A percentile compares a stretch with the other conserved stretches of the same genome.
Evolutionary conservation across 2,329 filamentous ascomycete species (phyloP).

Genomic region (Hypoxylon sp.): DNA sequence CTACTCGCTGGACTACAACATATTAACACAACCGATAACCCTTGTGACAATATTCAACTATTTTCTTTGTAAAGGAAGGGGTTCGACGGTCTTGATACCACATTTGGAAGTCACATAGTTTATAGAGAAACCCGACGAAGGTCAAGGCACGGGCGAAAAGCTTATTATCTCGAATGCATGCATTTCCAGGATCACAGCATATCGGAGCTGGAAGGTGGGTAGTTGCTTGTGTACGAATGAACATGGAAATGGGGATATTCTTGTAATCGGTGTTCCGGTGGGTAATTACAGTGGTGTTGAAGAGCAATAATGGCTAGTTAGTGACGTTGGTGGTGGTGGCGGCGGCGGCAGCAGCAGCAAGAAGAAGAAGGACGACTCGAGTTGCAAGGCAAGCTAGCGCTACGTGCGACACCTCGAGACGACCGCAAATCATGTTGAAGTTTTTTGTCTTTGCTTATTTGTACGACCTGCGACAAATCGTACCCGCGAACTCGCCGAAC

Average conservation of each 20-base stretch:
- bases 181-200: conserved; percentile 60
- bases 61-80: conserved; percentile 54
- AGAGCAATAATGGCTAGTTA: conserved; percentile 40
- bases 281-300: conserved; percentile 46
- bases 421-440: conserved; percentile 45
- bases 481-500: conserved; percentile 45
- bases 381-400: conserved; percentile 35
- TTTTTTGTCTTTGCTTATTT: conserved; percentile 46
- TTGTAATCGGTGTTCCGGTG: conserved; percentile 52
- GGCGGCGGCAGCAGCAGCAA: conserved; percentile 14
- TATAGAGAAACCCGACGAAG: conserved; percentile 56
- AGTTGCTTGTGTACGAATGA: conserved; percentile 54
- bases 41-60: conserved; percentile 53
- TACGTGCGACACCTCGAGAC: conserved; percentile 38
- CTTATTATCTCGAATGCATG: conserved; percentile 58
- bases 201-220: conserved; percentile 51
- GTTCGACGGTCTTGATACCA: conserved; percentile 54
- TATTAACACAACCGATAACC: conserved; percentile 34
- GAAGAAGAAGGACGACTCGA: conserved; percentile 26
- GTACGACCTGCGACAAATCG: conserved; percentile 40
- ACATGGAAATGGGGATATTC: conserved; percentile 39
- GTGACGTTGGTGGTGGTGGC: conserved; percentile 29
- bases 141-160: conserved; percentile 59
- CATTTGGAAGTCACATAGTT: conserved; percentile 52
- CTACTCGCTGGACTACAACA: conserved; percentile 42